These are phyloP conservation scores for Lipomyces yarrowii DNA, from an alignment of 1,139 yeast species.

Conservation along the genomic window DNA sequence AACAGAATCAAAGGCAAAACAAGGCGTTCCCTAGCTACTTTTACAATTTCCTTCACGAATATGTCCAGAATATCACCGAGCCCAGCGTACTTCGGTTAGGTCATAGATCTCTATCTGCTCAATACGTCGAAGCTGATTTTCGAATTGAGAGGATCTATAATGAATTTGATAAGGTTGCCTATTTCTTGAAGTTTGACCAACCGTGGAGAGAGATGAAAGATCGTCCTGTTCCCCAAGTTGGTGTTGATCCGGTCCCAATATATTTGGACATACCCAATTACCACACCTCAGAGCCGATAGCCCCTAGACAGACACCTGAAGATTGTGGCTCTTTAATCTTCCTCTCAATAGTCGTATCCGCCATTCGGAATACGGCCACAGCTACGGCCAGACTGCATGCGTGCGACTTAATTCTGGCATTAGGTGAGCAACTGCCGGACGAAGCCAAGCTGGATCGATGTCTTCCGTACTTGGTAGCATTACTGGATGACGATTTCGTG, in stretches of 20 bases:
- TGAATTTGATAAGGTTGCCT: conserved; percentile 42
- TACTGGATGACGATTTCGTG: conserved; percentile 56
- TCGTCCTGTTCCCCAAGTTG: conserved; percentile 4
- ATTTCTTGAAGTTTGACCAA: conserved; percentile 31
- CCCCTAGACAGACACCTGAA: conserved; percentile 45
- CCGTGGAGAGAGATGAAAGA: conserved; percentile 2
- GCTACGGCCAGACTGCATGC: conserved; percentile 69
- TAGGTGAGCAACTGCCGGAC: conserved; percentile 77
- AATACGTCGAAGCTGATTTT: conserved; percentile 55
- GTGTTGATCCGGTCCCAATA: conserved; percentile 29
- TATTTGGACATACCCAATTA: conserved; percentile 39
- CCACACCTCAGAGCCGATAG: conserved; percentile 33
- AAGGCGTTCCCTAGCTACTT: conserved; percentile 71
- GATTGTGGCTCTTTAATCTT: conserved; percentile 62
- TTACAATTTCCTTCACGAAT: conserved; percentile 68
- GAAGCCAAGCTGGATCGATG: conserved; percentile 85
- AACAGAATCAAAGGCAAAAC: conserved; percentile 39
- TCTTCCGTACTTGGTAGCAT: conserved; percentile 69
- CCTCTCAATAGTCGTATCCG: conserved; percentile 63
- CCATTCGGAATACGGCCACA: conserved; percentile 63
- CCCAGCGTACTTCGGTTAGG: conserved; percentile 34
- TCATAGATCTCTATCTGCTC: conserved; percentile 39
- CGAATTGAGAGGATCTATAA: conserved; percentile 60
- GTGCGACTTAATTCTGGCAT: conserved; percentile 71
- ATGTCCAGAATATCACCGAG: conserved; percentile 54